Base-by-base conservation (phyloP, 495 filamentous ascomycete species). In the Hyaloscypha finlandica region DNA sequence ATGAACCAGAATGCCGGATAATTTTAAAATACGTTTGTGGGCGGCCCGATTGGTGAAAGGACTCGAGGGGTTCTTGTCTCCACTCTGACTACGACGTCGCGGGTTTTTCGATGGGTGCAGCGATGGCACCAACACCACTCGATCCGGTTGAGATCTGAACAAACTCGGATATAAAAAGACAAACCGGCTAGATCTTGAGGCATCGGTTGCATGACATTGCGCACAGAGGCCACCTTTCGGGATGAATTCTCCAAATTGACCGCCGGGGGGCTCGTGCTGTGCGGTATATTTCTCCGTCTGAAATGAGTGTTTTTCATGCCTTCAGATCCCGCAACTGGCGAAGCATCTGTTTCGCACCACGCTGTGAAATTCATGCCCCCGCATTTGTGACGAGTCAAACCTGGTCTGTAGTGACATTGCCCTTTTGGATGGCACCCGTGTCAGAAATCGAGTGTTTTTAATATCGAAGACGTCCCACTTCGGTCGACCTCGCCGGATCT, bases 291-390 rank as follows among this genome's bases (percentile, higher is more conserved):
- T 53, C 39, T 55, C 61, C 60, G 48, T 60, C 31, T 42, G 64
- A 67, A 70, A 66, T 70, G 68, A 70, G 42, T 16, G 61, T 37
- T 20, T 29, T 63, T 66, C 20, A 59, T 70, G 68, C 64, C 54
- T 70, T 66, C 56, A 14, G 22, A 6, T 58, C 53, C 53, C 29
- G 53, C 53, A 31, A 56, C 51, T 4, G 8, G 51, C 51, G 51
- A 53, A 25, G 51, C 51, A 53, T 25, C 53, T 30, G 53, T 29
- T 25, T 31, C 53, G 53, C 20, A 25, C 29, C 53, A 31, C 29
- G 1, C 19, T 12, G 1, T 14, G 53, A 25, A 56, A 29, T 56
- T 56, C 29, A 25, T 56, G 20, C 53, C 53, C 53, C 53, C 53
- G 53, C 53, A 56, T 56, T 56, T 56, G 22, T 56, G 20, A 31